These are phyloP conservation scores for Moricandia arvensis DNA, from an alignment of 345 rosid species.

Conservation along the genomic window DNA sequence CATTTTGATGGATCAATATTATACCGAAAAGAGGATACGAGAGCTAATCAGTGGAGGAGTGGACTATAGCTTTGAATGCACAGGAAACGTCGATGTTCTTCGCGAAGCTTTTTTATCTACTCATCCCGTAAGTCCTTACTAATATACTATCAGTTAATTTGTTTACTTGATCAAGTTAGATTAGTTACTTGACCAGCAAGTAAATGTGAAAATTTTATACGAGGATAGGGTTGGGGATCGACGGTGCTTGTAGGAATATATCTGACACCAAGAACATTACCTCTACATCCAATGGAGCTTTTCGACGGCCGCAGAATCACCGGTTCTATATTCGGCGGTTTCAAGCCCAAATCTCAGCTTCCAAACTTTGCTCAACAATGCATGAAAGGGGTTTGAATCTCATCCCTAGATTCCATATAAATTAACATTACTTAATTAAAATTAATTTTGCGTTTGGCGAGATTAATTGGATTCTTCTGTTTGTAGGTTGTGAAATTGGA, in stretches of 20 bases:
- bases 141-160: neutral
- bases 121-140: constrained; percentile 27
- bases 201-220: neutral
- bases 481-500: constrained; percentile 36
- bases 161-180: neutral
- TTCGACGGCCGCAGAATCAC: constrained; percentile 34
- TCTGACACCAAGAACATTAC: constrained; percentile 30
- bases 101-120: constrained; percentile 72
- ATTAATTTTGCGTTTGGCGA: neutral
- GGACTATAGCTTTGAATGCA: constrained; percentile 68
- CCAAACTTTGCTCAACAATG: constrained; percentile 32
- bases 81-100: constrained; percentile 50
- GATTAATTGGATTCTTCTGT: neutral
- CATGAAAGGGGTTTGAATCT: constrained; percentile 29
- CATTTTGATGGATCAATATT: neutral
- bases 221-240: constrained; percentile 38
- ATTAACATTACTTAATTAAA: neutral
- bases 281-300: constrained; percentile 43
- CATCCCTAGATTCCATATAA: neutral
- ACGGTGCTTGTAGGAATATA: constrained; percentile 35
- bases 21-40: constrained; percentile 41
- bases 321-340: constrained; percentile 33
- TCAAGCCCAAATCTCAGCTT: constrained; percentile 35
- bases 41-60: constrained; percentile 60
- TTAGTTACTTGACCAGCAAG: neutral